Evolutionary conservation across 345 rosid species (phyloP), one percentile per base, ranked within the genome.

Genomic region (Gossypium turneri): DNA sequence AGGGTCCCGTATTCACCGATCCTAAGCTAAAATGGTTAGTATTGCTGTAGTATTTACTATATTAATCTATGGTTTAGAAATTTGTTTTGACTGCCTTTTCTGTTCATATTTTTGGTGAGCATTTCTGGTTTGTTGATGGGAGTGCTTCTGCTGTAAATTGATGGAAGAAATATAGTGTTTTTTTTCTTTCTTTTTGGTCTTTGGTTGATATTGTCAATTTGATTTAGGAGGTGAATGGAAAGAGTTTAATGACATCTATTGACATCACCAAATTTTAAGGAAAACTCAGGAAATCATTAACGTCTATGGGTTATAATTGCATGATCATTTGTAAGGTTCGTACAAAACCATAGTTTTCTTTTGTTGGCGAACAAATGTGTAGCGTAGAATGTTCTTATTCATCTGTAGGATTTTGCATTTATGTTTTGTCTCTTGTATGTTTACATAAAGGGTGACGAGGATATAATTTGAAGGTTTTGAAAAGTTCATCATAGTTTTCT

Each of bases 1-100:
- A 92, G 80, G 97, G 98, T 70, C 91, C 90, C 0, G 91, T 92
- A 76, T 94, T 92, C 78, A 90, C 90, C 76, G 92, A 94, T 87
- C 93, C 93, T 45, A 90, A 90, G 62, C 88, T 92, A 8, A 94
- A 94, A 87, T 92, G 97, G 97, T 89, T 27, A 75, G 92, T 83
- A 48, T 59, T 25, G 34, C 4, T 81, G 25, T 68, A 17, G 9
- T 17, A 19, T 29, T 45, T 44, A 29, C 10, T 60, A 34, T 12
- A 45, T 72, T 57, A 19, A 12, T 5, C 3, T 12, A 45, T 12
- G 52, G 3, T 20, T 45, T 67, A 45, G 53, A 45, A 8, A 25
- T 34, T 44, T 63, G 12, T 60, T 62, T 25, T 62, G 9, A 62
- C 16, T 48, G 29, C 71, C 63, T 76, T 61, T 25, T 79, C 34